phyloP scores from a whole-genome alignment of 805 yeast species.

The Saccharomycopsis babjevae region DNA sequence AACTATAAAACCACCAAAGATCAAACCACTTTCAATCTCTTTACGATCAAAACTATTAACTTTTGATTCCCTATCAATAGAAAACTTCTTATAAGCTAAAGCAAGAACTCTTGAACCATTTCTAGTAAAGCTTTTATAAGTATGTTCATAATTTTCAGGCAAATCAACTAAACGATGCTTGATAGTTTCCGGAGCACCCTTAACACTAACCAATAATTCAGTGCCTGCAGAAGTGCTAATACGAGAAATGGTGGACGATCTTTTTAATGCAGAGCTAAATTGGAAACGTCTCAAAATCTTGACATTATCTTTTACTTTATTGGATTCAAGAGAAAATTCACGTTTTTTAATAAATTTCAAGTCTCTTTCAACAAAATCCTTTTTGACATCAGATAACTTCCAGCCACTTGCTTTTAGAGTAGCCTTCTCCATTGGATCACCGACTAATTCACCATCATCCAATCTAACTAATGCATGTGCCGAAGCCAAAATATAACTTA shows the following conservation, averaged over 20 bases:
- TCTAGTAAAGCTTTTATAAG: slow-evolving; percentile 84
- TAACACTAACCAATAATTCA: slow-evolving; percentile 58
- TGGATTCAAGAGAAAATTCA: neutral
- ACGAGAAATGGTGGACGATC: slow-evolving; percentile 80
- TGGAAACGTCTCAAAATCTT: slow-evolving; percentile 88
- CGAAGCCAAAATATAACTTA: slow-evolving; percentile 73
- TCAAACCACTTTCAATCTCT: slow-evolving; percentile 61
- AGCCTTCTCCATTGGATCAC: slow-evolving; percentile 98
- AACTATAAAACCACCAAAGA: slow-evolving; percentile 86
- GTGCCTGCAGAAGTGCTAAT: slow-evolving; percentile 40
- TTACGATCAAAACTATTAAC: slow-evolving; percentile 60
- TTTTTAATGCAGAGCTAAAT: slow-evolving; percentile 89
- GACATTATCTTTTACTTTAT: slow-evolving; percentile 34
- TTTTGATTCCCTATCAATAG: slow-evolving; percentile 36
- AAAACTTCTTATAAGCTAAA: slow-evolving; percentile 74
- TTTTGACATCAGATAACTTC: slow-evolving; percentile 52
- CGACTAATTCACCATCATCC: slow-evolving; percentile 95
- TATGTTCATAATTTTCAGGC: slow-evolving; percentile 74
- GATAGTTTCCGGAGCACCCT: slow-evolving; percentile 98
- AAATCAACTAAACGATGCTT: slow-evolving; percentile 59
- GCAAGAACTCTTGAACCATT: slow-evolving; percentile 95
- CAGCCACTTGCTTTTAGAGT: slow-evolving; percentile 82
- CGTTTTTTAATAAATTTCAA: slow-evolving; percentile 20
- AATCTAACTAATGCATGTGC: slow-evolving; percentile 92
- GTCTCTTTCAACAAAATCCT: slow-evolving; percentile 55